Base-by-base conservation (phyloP, 768 basidiomycete species). In the Mycena sanguinolenta region DNA sequence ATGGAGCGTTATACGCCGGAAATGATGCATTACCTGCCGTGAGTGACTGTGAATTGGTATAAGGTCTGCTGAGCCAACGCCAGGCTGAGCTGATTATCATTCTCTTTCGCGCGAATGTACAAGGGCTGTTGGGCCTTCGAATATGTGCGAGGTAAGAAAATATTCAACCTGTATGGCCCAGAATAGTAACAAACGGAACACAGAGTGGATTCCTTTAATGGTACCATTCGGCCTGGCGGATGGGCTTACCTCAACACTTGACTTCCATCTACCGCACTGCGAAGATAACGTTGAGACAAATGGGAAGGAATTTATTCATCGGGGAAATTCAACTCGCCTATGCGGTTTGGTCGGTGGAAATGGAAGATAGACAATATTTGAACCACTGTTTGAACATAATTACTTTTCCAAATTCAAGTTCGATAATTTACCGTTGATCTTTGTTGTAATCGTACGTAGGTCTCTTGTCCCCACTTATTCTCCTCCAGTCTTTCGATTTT, bases 161-260 rank as follows among this genome's bases (percentile, higher is more conserved):
- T 3, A 39, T 39, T 36, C 14, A 17, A 17, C 10, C 38, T 25
- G 25, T 4, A 32, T 34, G 49, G 55, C 63, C 42, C 53, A 59
- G 14, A n/a, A 8, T 21, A 6, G 13, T 39, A 42, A 42, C 16
- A 8, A 54, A 17, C 19, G 53, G 8, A 12, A 55, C 39, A 54
- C n/a, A 98, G 97, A 97, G 25, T 99, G 97, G 96, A 98, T 99
- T 74, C 97, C 98, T 0, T 83, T 91, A 53, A 98, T 98, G 97
- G 78, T 97, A 66, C 96, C 96, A 0, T 98, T 99, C 74, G 98
- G 98, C 0, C 87, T 95, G 65, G 91, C 92, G 38, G 98, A 99
- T 80, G 84, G 85, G 4, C 73, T 99, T 44, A 88, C 91, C 17
- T 98, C 97, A 19, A 98, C 97, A 2, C 88, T 98, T 23, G 97